Evolutionary conservation across 2,329 filamentous ascomycete genomes (phyloP).

Genomic region (Coniochaeta sp.): DNA sequence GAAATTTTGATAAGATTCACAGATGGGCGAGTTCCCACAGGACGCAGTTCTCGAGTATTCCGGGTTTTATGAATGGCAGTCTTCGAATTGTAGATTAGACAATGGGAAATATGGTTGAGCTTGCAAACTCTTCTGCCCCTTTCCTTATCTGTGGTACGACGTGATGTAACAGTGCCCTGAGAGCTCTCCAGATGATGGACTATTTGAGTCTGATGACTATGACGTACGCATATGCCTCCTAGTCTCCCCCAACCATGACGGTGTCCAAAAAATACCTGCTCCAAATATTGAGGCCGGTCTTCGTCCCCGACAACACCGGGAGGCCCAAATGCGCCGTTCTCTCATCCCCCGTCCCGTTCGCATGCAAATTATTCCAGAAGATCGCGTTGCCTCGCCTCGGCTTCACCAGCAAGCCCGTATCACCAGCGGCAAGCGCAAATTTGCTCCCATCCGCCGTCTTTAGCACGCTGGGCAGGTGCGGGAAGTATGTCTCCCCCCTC

Average conservation of each 20-base stretch:
- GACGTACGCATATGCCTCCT: too few relatives aligned
- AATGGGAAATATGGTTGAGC: background rate
- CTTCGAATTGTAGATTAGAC: background rate
- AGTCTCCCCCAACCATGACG: background rate
- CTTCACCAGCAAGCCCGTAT: constrained; percentile 9
- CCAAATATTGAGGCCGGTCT: too few relatives aligned
- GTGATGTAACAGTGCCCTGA: too few relatives aligned
- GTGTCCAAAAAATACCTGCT: constrained; percentile 9
- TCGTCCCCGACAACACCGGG: too few relatives aligned
- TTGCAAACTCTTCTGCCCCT: too few relatives aligned
- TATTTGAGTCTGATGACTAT: background rate
- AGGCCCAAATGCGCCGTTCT: too few relatives aligned
- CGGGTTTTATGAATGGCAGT: background rate
- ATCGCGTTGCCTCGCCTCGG: constrained; percentile 10
- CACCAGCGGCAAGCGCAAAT: constrained; percentile 6
- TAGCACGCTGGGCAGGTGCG: constrained; percentile 8
- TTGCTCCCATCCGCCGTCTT: constrained; percentile 9
- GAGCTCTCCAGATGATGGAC: background rate
- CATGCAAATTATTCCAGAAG: constrained; percentile 1
- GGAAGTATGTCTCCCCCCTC: constrained; percentile 12
- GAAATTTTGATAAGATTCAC: background rate
- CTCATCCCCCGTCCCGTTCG: too few relatives aligned
- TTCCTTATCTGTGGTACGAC: too few relatives aligned
- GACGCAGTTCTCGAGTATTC: background rate
- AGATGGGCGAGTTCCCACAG: background rate